Evolutionary conservation across 2,329 filamentous ascomycete genomes (phyloP), one percentile per base, ranked within the genome.

Genomic region (Domatiomyces globalis): DNA sequence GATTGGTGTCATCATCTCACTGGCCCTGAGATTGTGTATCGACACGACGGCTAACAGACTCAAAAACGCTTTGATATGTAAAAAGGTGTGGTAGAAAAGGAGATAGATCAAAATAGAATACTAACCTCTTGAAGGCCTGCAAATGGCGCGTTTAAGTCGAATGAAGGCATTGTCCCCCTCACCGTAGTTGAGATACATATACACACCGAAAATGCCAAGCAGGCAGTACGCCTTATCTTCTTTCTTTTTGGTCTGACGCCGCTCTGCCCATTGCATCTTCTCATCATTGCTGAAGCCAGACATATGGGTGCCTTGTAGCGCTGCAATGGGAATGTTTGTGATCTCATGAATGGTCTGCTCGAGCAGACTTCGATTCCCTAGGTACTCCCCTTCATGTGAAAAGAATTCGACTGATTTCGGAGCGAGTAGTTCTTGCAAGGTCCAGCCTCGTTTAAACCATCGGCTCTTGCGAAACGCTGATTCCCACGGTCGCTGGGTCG

Each of bases 151-250:
- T 22, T 27, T 50, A 12, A 55, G 47, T 25, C 53, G 46, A 43
- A 17, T 42, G 17, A 55, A 48, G 1, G 53, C 51, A 25, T 48
- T 44, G 22, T 51, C 51, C 56, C 62, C 60, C 39, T 65, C 63
- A 5, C 71, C 71, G 48, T 73, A 74, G 0, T 72, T 48, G 2
- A 72, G 55, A 0, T 70, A 64, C 65, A 74, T 71, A 39, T 69
- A 64, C n/a, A 74, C 62, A 25, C 61, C 61, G 19, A 74, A 73
- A 0, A 74, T 62, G 0, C 71, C 72, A 2, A 74, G 51, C 0
- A 74, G 58, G 9, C 64, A 71, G 43, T 74, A 74, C 0, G 69
- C 69, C 15, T 64, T 63, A 42, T 73, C 72, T 45, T 74, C 71
- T 0, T 48, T 4, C 3, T 63, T 51, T 0, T 60, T 63, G 0